phyloP scores from a whole-genome alignment of 768 basidiomycete species.

The Tricholoma bakamatsutake region DNA sequence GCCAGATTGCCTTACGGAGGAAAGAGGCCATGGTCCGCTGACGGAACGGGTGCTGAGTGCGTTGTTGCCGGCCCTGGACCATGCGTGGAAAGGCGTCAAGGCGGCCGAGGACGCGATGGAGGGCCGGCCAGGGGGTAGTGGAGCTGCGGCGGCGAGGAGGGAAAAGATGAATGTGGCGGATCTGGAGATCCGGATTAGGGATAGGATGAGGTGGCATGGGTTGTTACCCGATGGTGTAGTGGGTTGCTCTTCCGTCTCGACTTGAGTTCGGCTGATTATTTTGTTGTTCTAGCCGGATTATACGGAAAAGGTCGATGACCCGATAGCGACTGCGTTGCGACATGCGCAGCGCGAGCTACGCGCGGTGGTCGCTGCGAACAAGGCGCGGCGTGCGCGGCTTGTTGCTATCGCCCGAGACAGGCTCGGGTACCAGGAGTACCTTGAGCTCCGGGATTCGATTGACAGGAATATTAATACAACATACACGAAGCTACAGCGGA shows the following conservation, averaged over 20 bases:
- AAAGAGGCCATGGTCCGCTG: constrained; percentile 79
- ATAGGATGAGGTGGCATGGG: constrained; percentile 75
- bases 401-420: constrained; percentile 76
- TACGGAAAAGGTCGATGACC: constrained; percentile 82
- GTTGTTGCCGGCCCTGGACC: constrained; percentile 64
- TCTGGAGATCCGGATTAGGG: constrained; percentile 66
- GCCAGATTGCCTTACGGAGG: constrained; percentile 60
- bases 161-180: constrained; percentile 78
- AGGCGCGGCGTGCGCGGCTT: constrained; percentile 71
- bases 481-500: constrained; percentile 80
- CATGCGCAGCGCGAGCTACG: constrained; percentile 82
- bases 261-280: background rate
- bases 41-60: constrained; percentile 82
- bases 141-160: constrained; percentile 66
- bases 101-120: constrained; percentile 84
- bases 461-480: constrained; percentile 76
- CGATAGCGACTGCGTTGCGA: constrained; percentile 85
- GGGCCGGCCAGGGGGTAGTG: constrained; percentile 73
- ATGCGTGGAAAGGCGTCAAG: constrained; percentile 69
- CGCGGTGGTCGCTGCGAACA: constrained; percentile 74
- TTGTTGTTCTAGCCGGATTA: constrained; percentile 56
- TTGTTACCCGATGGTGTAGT: constrained; percentile 59
- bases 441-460: constrained; percentile 76
- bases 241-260: constrained; percentile 24
- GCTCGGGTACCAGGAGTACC: constrained; percentile 88